phyloP scores from a whole-genome alignment of 2,329 filamentous ascomycete species.

The Ilyonectria sp. region DNA sequence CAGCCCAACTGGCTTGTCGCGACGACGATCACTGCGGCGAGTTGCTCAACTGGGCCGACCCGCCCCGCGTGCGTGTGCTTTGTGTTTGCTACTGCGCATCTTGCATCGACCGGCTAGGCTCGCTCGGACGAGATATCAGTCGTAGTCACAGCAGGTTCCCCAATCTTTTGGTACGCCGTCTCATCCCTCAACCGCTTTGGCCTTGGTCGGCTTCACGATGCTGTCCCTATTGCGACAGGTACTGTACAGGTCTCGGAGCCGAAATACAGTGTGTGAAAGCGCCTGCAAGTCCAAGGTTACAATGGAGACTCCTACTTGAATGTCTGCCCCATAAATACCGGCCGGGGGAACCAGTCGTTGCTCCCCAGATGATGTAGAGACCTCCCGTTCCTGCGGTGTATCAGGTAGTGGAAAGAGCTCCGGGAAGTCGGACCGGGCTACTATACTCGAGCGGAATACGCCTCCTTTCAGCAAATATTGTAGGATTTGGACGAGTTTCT shows the following conservation, averaged over 20 bases:
- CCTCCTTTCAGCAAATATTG: too few species aligned
- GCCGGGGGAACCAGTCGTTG: too few species aligned
- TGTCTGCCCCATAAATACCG: too few species aligned
- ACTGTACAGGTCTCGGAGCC: slow-evolving; percentile 23
- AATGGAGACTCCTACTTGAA: too few species aligned
- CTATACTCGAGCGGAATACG: too few species aligned
- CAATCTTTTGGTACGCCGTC: neutral
- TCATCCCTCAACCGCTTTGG: neutral
- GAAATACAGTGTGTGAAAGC: slow-evolving; percentile 27
- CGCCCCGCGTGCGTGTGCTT: slow-evolving; percentile 8
- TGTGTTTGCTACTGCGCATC: neutral
- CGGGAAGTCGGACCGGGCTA: too few species aligned
- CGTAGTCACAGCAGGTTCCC: neutral
- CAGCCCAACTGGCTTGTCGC: slow-evolving; percentile 32
- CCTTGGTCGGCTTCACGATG: neutral
- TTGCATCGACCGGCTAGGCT: slow-evolving; percentile 12
- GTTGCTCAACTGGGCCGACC: slow-evolving; percentile 12
- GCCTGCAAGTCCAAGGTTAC: slow-evolving; percentile 7
- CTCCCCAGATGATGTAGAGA: too few species aligned
- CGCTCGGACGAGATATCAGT: slow-evolving; percentile 15
- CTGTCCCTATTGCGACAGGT: too few species aligned
- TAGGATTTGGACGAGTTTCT: too few species aligned
- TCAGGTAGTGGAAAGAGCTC: too few species aligned
- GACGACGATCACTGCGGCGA: slow-evolving; percentile 23
- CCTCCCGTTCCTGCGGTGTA: too few species aligned